Evolutionary conservation across 371 early-diverging fungal genomes (phyloP).

Genomic region (Actinomucor elegans): DNA sequence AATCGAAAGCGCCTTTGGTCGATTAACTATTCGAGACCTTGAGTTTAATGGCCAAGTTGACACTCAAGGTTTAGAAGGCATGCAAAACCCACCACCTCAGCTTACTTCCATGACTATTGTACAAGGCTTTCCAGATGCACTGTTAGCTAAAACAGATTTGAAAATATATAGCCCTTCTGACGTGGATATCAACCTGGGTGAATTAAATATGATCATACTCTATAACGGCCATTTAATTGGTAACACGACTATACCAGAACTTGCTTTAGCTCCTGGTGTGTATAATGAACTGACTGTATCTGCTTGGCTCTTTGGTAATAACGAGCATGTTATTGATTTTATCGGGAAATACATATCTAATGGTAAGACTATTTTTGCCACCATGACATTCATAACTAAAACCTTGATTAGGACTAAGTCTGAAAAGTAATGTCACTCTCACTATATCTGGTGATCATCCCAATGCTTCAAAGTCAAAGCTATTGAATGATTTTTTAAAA

Average conservation of each 20-base stretch:
- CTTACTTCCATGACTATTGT: slow-evolving; percentile 30
- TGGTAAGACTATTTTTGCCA: slow-evolving; percentile 12
- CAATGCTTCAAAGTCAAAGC: slow-evolving; percentile 28
- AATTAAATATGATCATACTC: slow-evolving; percentile 24
- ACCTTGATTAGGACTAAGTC: slow-evolving; percentile 1
- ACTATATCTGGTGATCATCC: slow-evolving; percentile 45
- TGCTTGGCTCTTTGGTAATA: slow-evolving; percentile 22
- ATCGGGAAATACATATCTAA: slow-evolving; percentile 41
- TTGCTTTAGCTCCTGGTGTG: slow-evolving; percentile 23
- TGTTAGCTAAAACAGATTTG: slow-evolving; percentile 24
- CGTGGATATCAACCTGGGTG: slow-evolving; percentile 37
- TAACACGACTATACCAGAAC: slow-evolving; percentile 31
- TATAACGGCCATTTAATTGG: slow-evolving; percentile 35
- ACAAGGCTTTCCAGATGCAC: slow-evolving; percentile 30
- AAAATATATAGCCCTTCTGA: slow-evolving; percentile 43
- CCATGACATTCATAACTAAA: too few species aligned
- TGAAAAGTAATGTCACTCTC: slow-evolving; percentile 20
- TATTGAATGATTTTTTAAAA: slow-evolving; percentile 24
- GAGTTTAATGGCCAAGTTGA: slow-evolving; percentile 44
- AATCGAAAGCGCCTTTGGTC: slow-evolving; percentile 43
- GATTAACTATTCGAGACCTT: slow-evolving; percentile 34
- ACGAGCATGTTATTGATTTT: slow-evolving; percentile 26
- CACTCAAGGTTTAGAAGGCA: slow-evolving; percentile 35
- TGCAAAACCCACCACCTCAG: slow-evolving; percentile 40
- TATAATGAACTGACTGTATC: slow-evolving; percentile 16